These are phyloP conservation scores for Fraxinus nigra DNA, from an alignment of 305 asterid species.

Conservation along the genomic window DNA sequence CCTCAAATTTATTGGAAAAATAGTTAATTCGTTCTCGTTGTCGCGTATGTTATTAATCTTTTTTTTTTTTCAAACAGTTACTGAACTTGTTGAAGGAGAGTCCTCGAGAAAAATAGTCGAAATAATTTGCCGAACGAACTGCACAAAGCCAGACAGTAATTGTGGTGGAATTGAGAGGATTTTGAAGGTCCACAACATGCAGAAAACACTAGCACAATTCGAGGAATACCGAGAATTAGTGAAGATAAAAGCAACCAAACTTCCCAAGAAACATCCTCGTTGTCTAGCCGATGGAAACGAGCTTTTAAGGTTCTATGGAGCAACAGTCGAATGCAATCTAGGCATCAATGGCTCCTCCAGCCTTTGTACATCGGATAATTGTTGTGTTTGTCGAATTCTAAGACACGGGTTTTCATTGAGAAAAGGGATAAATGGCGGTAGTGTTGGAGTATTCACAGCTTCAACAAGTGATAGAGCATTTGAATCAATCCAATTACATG, in stretches of 20 bases:
- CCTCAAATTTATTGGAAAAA: neutral
- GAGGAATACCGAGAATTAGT: conserved; percentile 84
- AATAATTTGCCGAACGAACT: conserved; percentile 66
- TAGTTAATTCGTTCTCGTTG: neutral
- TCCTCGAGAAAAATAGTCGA: conserved; percentile 86
- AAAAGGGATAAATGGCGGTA: conserved; percentile 39
- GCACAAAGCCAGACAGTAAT: conserved; percentile 36
- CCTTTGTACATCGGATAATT: conserved; percentile 56
- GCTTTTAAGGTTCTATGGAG: conserved; percentile 70
- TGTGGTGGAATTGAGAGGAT: conserved; percentile 60
- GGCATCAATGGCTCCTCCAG: conserved; percentile 55
- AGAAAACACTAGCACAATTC: conserved; percentile 66
- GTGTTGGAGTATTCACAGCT: conserved; percentile 72
- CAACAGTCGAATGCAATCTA: conserved; percentile 59
- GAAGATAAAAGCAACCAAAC: conserved; percentile 70
- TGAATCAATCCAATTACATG: conserved; percentile 41
- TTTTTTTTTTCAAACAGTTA: conserved; percentile 35
- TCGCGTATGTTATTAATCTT: neutral
- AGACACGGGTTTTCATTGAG: conserved; percentile 56
- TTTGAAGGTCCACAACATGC: conserved; percentile 89
- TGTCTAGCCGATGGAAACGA: conserved; percentile 95
- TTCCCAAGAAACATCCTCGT: conserved; percentile 76
- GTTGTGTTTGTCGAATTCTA: conserved; percentile 65
- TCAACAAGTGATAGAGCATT: conserved; percentile 79
- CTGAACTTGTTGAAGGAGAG: conserved; percentile 80